Evolutionary conservation across 768 basidiomycete species (phyloP).

Genomic region (Russula virescens): DNA sequence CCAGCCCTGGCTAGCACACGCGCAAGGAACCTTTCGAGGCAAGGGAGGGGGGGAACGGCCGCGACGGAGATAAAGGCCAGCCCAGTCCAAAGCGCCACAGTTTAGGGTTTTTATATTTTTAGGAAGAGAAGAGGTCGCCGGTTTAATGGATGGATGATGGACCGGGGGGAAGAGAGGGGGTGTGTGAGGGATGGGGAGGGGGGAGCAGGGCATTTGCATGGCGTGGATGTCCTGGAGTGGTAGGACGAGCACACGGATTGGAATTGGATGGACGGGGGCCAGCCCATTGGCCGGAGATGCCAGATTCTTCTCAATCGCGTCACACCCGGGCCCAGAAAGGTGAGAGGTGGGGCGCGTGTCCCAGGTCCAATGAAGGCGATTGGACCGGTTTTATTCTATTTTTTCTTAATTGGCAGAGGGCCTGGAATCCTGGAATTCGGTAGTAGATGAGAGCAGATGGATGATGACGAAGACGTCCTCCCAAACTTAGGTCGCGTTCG

Average conservation of each 20-base stretch:
- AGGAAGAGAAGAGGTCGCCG: slow-evolving; percentile 14
- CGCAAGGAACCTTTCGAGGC: not conserved
- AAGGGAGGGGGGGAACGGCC: slow-evolving; percentile 7
- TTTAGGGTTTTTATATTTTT: slow-evolving; percentile 19
- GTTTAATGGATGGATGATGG: no score
- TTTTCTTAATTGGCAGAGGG: slow-evolving; percentile 3
- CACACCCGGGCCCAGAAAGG: slow-evolving; percentile 5
- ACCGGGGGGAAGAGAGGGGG: not conserved
- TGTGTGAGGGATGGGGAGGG: not conserved
- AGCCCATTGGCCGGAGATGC: slow-evolving; percentile 7
- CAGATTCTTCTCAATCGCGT: not conserved
- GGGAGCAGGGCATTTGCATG: not conserved
- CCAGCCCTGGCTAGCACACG: not conserved
- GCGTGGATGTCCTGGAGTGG: not conserved
- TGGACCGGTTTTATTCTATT: not conserved
- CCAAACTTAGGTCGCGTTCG: no score
- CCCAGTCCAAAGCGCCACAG: slow-evolving; percentile 15
- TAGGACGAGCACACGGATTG: not conserved
- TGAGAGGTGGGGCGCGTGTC: not conserved
- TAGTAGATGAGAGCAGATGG: not conserved
- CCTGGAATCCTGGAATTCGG: slow-evolving; percentile 10
- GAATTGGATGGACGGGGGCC: no score
- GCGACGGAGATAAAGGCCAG: slow-evolving; percentile 21
- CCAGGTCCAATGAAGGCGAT: not conserved
- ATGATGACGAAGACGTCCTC: not conserved